Percentiles rank a stretch among this genome's conserved stretches.
These are phyloP conservation scores for Penicillium chermesinum DNA, from an alignment of 495 filamentous ascomycete genomes.

Conservation along the genomic window DNA sequence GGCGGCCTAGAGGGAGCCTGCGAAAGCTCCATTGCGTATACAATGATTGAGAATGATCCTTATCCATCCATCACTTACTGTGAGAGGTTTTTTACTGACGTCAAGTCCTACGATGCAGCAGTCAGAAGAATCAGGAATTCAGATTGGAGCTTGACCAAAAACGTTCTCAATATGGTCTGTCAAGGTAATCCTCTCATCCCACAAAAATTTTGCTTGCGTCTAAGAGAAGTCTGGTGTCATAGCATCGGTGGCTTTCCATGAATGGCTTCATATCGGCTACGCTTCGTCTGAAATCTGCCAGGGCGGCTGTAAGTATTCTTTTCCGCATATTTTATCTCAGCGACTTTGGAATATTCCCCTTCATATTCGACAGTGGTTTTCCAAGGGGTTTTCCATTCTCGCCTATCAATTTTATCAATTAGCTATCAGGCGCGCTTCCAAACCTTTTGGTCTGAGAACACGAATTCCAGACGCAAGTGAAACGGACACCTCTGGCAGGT, in stretches of 20 bases:
- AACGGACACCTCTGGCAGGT: too few species aligned
- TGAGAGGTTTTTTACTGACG: background rate
- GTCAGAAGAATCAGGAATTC: background rate
- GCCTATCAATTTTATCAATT: too few species aligned
- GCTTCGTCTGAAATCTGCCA: background rate
- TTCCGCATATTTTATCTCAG: too few species aligned
- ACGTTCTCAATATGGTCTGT: background rate
- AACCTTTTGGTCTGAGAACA: too few species aligned
- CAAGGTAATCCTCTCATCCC: background rate
- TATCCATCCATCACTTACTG: background rate
- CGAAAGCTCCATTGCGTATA: background rate
- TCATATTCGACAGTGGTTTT: too few species aligned
- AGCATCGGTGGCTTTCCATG: background rate
- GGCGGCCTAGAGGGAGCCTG: background rate
- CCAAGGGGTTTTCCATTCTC: too few species aligned
- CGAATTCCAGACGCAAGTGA: too few species aligned
- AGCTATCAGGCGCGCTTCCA: too few species aligned
- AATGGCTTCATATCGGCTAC: background rate
- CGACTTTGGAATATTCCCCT: too few species aligned
- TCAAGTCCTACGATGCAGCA: background rate
- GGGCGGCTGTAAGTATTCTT: background rate
- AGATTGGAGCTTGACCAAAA: background rate
- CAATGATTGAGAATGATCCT: background rate
- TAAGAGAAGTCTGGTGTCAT: too few species aligned
- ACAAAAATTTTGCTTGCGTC: too few species aligned